A percentile compares a stretch with the other conserved stretches of the same genome.
These are phyloP conservation scores for Triticum monococcum DNA, from an alignment of 176 grass and related monocot species.

Conservation along the genomic window DNA sequence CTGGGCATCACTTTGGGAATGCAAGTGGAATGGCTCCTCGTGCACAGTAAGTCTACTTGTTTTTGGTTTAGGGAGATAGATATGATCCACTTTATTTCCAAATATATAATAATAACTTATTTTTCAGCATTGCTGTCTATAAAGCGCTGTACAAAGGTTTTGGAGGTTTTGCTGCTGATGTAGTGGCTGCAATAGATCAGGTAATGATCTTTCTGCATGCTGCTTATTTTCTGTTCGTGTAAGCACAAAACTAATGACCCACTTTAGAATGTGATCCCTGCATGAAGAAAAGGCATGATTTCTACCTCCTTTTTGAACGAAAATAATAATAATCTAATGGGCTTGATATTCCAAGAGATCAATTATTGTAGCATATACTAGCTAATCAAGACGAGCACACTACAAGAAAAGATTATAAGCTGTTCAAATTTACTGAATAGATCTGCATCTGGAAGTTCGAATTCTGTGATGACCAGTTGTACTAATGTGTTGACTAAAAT, in stretches of 20 bases:
- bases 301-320: too few species aligned
- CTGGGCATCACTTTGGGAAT: constrained; percentile 91
- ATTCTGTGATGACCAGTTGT: constrained; percentile 2
- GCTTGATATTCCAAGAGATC: neutral
- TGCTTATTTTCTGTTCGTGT: neutral
- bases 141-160: constrained; percentile 99
- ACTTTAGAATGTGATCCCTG: neutral
- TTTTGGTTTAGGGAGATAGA: constrained; percentile 12
- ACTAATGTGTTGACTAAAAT: neutral
- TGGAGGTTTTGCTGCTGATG: constrained; percentile 99
- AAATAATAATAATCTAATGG: neutral
- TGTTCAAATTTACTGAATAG: neutral
- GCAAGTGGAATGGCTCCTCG: constrained; percentile 99
- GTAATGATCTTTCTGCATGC: constrained; percentile 36
- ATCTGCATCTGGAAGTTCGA: constrained; percentile 12
- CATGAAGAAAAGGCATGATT: neutral
- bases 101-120: neutral
- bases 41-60: constrained; percentile 76
- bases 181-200: constrained; percentile 99
- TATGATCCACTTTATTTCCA: neutral
- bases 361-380: neutral
- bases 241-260: neutral
- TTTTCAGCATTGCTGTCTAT: constrained; percentile 94
- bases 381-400: neutral
- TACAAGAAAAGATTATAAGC: neutral